Percentiles rank a stretch among this genome's conserved stretches.
These are phyloP conservation scores for Volvox carteri DNA, from an alignment of 163 green algal genomes.

Conservation along the genomic window DNA sequence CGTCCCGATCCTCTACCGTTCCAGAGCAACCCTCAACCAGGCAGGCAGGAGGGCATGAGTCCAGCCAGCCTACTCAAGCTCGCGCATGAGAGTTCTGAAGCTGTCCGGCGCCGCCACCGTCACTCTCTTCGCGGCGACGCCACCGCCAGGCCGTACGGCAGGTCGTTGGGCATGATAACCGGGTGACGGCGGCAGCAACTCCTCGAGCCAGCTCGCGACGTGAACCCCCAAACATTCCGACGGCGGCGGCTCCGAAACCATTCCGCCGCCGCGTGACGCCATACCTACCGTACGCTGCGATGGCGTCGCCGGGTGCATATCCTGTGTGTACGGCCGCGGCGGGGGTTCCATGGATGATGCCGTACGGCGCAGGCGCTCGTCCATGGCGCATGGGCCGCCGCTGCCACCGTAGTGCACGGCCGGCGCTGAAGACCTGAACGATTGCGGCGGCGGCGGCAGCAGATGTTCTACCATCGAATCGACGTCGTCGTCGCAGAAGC, in stretches of 20 bases:
- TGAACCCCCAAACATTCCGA: background rate
- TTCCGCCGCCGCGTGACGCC: background rate
- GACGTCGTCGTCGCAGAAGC: background rate
- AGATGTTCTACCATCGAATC: background rate
- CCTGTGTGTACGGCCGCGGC: background rate
- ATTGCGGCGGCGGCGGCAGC: background rate
- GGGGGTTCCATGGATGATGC: constrained; percentile 11
- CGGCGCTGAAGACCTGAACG: background rate
- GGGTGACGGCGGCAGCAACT: background rate
- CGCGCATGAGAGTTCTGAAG: constrained; percentile 28
- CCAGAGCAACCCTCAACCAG: too few relatives aligned
- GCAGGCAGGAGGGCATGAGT: too few relatives aligned
- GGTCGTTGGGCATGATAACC: background rate
- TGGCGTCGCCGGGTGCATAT: background rate
- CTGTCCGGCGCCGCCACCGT: background rate
- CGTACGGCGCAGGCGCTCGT: constrained; percentile 9
- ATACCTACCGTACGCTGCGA: background rate
- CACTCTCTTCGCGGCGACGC: background rate
- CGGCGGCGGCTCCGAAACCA: constrained; percentile 1
- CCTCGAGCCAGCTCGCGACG: constrained; percentile 9
- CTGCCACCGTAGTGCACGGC: background rate
- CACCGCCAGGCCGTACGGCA: background rate
- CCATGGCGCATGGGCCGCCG: background rate
- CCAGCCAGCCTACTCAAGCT: constrained; percentile 40
- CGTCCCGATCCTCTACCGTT: too few relatives aligned